Conservation (phyloP, 768 basidiomycete species). For the Leccinum pellstonianum region DNA sequence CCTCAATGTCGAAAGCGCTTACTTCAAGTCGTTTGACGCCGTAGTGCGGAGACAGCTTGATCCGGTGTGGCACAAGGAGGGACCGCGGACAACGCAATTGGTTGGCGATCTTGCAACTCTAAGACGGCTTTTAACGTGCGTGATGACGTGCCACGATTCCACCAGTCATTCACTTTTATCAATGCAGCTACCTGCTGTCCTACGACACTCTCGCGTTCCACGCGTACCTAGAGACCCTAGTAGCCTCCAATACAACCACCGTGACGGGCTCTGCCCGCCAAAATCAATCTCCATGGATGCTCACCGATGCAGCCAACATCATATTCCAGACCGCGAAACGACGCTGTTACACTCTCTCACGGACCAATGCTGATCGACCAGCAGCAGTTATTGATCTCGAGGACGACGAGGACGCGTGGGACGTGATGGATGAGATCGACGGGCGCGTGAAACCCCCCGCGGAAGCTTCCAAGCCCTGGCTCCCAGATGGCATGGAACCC, state of each 20-base stretch:
- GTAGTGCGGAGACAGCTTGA: slow-evolving; percentile 88
- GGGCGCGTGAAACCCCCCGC: slow-evolving; percentile 7
- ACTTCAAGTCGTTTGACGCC: slow-evolving; percentile 89
- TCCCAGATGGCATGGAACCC: slow-evolving; percentile 78
- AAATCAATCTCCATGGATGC: slow-evolving; percentile 84
- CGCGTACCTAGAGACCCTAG: slow-evolving; percentile 85
- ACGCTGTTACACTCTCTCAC: slow-evolving; percentile 68
- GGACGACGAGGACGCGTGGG: slow-evolving; percentile 77
- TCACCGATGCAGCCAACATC: slow-evolving; percentile 86
- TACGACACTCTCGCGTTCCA: slow-evolving; percentile 92
- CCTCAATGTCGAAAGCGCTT: slow-evolving; percentile 87
- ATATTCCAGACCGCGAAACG: slow-evolving; percentile 80
- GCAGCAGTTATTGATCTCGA: slow-evolving; percentile 40
- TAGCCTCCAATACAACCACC: slow-evolving; percentile 56
- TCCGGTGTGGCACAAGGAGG: slow-evolving; percentile 96
- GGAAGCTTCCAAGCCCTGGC: slow-evolving; percentile 42
- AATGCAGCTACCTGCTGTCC: slow-evolving; percentile 63
- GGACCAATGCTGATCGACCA: slow-evolving; percentile 21
- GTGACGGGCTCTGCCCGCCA: slow-evolving; percentile 53
- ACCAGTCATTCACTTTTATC: background rate
- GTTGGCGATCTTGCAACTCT: slow-evolving; percentile 86
- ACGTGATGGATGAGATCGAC: slow-evolving; percentile 55
- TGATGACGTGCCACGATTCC: background rate
- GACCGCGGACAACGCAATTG: slow-evolving; percentile 86
- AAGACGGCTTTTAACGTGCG: slow-evolving; percentile 77